Evolutionary conservation across 2,329 filamentous ascomycete genomes (phyloP).

Genomic region (Fusarium stilboides): DNA sequence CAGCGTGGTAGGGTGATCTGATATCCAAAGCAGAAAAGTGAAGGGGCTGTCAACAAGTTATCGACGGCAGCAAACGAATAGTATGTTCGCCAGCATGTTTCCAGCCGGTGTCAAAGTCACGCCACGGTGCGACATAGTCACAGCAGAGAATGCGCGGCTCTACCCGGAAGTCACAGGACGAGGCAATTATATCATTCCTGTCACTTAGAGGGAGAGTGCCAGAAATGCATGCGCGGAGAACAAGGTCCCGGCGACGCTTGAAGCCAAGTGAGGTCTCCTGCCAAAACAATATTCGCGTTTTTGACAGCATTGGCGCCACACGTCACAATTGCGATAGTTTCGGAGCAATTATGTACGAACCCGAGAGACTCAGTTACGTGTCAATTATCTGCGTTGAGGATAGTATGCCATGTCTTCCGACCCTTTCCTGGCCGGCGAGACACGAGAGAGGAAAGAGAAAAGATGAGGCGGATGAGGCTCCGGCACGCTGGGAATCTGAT

Average conservation of each 20-base stretch:
- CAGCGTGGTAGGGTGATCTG: conserved; percentile 11
- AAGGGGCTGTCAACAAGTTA: not conserved
- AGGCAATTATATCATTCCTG: not conserved
- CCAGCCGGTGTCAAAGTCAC: not conserved
- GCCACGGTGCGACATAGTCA: not conserved
- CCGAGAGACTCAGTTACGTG: conserved; percentile 12
- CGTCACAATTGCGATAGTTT: not conserved
- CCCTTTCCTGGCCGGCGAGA: conserved; percentile 1
- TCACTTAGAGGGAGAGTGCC: not conserved
- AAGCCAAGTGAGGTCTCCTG: not conserved
- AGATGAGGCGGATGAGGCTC: conserved; percentile 15
- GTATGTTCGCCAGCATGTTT: not conserved
- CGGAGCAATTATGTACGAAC: conserved; percentile 8
- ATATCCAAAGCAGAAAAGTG: not conserved
- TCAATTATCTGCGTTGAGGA: conserved; percentile 2
- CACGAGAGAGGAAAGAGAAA: conserved; percentile 10
- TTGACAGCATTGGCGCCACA: not conserved
- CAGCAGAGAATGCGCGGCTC: not conserved
- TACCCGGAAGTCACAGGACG: not conserved
- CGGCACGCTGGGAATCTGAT: conserved; percentile 21
- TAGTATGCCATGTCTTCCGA: conserved; percentile 1
- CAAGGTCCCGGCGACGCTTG: conserved; percentile 1
- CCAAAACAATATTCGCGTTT: not conserved
- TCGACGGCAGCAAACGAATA: not conserved
- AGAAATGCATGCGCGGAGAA: not conserved